phyloP scores from a whole-genome alignment of 1,139 yeast species.

The Sugiyamaella neomexicana region DNA sequence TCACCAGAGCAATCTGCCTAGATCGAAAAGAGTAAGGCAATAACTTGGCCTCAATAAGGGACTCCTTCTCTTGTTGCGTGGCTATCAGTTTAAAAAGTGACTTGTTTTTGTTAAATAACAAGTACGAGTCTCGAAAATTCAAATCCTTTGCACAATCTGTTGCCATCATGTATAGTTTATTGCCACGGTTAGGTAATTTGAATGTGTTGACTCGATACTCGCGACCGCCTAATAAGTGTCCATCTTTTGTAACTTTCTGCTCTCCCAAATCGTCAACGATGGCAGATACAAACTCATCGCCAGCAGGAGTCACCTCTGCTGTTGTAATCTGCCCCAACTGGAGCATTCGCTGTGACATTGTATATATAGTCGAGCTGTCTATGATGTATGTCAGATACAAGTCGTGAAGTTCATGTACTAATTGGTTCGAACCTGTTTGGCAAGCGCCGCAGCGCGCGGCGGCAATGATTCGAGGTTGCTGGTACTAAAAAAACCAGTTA shows the following conservation, averaged over 20 bases:
- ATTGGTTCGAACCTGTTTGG: not conserved
- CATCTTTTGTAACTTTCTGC: constrained; percentile 55
- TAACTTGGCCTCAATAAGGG: constrained; percentile 53
- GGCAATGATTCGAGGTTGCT: no score
- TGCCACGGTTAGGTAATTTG: constrained; percentile 52
- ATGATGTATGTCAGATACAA: not conserved
- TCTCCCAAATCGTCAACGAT: constrained; percentile 54
- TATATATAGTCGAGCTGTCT: not conserved
- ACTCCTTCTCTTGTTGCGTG: constrained; percentile 60
- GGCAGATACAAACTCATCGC: constrained; percentile 41
- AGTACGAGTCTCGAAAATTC: constrained; percentile 64
- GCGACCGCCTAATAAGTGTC: constrained; percentile 58
- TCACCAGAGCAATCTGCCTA: constrained; percentile 61
- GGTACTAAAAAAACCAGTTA: no score
- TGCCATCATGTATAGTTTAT: constrained; percentile 61
- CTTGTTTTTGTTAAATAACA: constrained; percentile 61
- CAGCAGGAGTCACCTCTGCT: constrained; percentile 31
- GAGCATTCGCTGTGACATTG: constrained; percentile 24
- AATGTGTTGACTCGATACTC: constrained; percentile 58
- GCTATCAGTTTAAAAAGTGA: constrained; percentile 57
- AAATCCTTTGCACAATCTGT: constrained; percentile 69
- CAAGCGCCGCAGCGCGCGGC: not conserved
- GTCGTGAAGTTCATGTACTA: not conserved
- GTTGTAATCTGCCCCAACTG: constrained; percentile 33
- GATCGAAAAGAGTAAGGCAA: constrained; percentile 65